Evolutionary conservation across 2,329 filamentous ascomycete species (phyloP).

Genomic region (Pezicula neosporulosa): DNA sequence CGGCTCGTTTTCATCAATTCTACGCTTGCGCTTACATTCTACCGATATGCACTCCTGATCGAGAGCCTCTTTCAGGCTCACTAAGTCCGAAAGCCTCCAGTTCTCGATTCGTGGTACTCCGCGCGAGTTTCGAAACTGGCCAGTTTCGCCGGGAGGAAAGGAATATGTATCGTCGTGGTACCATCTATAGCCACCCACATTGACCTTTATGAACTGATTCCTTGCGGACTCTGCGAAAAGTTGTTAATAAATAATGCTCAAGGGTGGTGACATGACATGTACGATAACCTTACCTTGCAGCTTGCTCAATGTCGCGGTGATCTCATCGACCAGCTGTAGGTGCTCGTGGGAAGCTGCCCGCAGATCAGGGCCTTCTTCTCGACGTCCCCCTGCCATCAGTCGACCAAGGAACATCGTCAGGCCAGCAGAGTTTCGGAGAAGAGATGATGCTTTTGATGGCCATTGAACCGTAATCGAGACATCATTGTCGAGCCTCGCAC

Average conservation of each 20-base stretch:
- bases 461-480: too few species aligned
- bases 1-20: background rate
- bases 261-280: background rate
- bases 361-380: background rate
- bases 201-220: background rate
- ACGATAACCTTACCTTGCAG: background rate
- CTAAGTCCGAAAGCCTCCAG: background rate
- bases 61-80: background rate
- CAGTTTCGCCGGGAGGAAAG: background rate
- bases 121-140: background rate
- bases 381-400: background rate
- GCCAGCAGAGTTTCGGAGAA: too few species aligned
- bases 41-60: background rate
- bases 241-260: background rate
- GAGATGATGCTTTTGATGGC: too few species aligned
- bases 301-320: background rate
- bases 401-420: constrained; percentile 1
- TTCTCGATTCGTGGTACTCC: background rate
- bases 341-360: background rate
- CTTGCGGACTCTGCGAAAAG: background rate
- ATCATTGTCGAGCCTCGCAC: too few species aligned
- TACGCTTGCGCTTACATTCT: constrained; percentile 1
- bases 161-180: background rate
- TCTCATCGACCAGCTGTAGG: background rate
- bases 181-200: constrained; percentile 1